Percentiles rank a stretch among this genome's conserved stretches.
Conservation (phyloP, 345 rosid species). For the Eucalyptus lansdowneana region DNA sequence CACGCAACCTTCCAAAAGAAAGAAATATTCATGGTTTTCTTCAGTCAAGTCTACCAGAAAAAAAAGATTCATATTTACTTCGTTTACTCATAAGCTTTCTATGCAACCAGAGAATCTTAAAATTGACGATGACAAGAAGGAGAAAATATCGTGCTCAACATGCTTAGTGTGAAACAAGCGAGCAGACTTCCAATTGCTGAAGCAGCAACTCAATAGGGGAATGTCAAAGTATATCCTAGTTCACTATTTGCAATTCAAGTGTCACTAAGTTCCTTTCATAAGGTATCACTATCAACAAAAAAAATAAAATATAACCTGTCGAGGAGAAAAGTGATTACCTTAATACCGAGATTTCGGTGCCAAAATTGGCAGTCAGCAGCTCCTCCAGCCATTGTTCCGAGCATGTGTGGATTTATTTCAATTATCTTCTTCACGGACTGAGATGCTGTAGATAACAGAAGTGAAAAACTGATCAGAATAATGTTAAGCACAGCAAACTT, state of each 20-base stretch:
- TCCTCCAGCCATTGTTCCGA: constrained; percentile 97
- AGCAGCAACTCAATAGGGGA: neutral
- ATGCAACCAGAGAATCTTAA: neutral
- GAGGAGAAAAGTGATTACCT: constrained; percentile 23
- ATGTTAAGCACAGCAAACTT: neutral
- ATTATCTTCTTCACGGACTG: constrained; percentile 91
- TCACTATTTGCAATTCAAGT: neutral
- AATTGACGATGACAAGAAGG: neutral
- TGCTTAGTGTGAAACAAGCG: neutral
- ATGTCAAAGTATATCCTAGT: neutral
- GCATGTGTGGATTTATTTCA: constrained; percentile 92
- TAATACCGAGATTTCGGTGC: constrained; percentile 91
- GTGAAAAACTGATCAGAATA: neutral
- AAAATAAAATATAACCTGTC: neutral
- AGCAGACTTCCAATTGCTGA: neutral
- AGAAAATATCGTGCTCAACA: neutral
- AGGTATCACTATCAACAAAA: neutral
- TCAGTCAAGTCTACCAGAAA: neutral
- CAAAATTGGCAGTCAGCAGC: constrained; percentile 97
- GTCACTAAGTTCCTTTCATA: neutral
- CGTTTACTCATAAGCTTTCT: neutral
- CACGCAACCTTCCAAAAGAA: neutral
- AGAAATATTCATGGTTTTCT: neutral
- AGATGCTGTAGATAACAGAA: constrained; percentile 38
- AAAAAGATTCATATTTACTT: neutral